Evolutionary conservation across 306 rosid species (phyloP), one percentile per base, ranked within the genome.

Genomic region (Pueraria montana): DNA sequence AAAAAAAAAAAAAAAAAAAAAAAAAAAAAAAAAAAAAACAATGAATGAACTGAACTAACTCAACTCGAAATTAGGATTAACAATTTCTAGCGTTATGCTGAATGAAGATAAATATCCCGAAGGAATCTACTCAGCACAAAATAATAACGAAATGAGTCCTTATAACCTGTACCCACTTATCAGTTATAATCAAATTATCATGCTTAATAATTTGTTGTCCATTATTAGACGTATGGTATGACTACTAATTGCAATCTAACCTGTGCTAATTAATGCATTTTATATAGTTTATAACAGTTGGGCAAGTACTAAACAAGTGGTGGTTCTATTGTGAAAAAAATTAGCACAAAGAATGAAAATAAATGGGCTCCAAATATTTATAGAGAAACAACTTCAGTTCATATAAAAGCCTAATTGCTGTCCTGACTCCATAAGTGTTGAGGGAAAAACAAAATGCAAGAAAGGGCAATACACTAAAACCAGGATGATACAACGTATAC

Each of bases 401-500:
- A 84, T 56, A 45, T 5, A 59, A n/a, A 64, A 11, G 23, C 27
- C 71, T 26, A 38, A 76, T 45, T n/a, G 6, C 27, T 59, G 62
- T 24, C 74, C 7, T 61, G 32, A 14, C 76, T 72, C 64, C 63
- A 70, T 21, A 58, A 32, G 72, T 30, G 26, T 40, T 12, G 48
- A 56, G 18, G 32, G 43, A 13, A 69, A 77, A 78, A 71, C 80
- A 50, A 62, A 62, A 53, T 26, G 62, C 72, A 56, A 21, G 56
- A 27, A 63, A 62, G 43, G 77, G 56, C 38, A 71, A 7, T 24
- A 20, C 70, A 77, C 50, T 24, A 14, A 26, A 55, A 79, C 40
- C 50, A 84, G 17, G 20, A 73, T 43, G 38, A 64, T 79, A 79
- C 77, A 73, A 64, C 17, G 34, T 52, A 49, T 11, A 58, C 40